Base-by-base conservation (phyloP, 1,284 basidiomycete genomes). In the Clitocybe nebularis region DNA sequence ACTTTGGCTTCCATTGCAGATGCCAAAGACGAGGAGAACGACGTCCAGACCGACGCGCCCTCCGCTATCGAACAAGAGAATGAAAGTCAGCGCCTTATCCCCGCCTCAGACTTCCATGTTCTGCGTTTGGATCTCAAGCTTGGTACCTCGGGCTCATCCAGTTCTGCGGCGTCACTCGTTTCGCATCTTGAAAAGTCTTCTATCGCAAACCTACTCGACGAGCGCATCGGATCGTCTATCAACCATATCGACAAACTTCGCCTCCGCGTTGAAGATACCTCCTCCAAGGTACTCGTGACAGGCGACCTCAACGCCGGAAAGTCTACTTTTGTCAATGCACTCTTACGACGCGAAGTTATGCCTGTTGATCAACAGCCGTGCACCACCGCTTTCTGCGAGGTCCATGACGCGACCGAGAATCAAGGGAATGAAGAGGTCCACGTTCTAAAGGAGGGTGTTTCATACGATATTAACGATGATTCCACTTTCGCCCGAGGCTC, bases 261-360 rank as follows among this genome's bases (percentile, higher is more conserved):
- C 38, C 74, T 80, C 44, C 88, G 96, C 36, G 85, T 99, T 14
- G 75, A 89, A 59, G 95, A 98, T 63, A 93, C 84, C 2, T 90
- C 92, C 9, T 95, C 92, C 54, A 93, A 97, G 61, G 94, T 99
- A 34, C 81, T 99, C 48, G 92, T 99, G 47, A 99, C 96, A n/a
- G 96, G 96, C 52, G 96, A 99, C 63, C 77, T 99, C 46, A 99
- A 99, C 61, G 90, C 96, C 22, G 96, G 96, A 57, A 99, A 99
- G 68, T 97, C 93, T 23, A 99, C 96, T 0, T 89, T 99, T 58
- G 92, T 99, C 63, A 99, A 99, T 57, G 90, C 94, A 1, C 72
- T 99, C 24, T 77, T 97, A 5, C 75, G 91, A 42, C 81, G 88
- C 33, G 86, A 89, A 62, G 83, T 97, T 39, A 93, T 99, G 86